Conservation (phyloP, 805 yeast genomes). For the Kazachstania kunashirensis region DNA sequence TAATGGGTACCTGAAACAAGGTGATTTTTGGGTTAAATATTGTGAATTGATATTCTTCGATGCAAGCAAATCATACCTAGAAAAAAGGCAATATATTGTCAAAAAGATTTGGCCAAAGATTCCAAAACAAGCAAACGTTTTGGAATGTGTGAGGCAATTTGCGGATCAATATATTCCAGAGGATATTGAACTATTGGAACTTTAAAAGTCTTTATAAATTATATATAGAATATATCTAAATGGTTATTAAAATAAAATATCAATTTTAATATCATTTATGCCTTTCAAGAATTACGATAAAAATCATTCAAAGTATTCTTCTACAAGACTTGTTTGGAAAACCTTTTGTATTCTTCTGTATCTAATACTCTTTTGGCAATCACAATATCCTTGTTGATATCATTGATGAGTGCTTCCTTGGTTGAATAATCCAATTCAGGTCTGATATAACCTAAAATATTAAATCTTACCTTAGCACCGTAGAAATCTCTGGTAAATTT, state of each 20-base stretch:
- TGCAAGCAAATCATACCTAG: conserved; percentile 17
- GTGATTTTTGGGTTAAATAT: conserved; percentile 23
- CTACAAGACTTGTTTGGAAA: too few species aligned
- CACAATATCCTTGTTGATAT: conserved; percentile 69
- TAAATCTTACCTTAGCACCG: conserved; percentile 65
- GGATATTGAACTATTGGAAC: conserved; percentile 18
- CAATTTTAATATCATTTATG: too few species aligned
- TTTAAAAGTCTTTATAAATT: too few species aligned
- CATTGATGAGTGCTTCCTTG: conserved; percentile 72
- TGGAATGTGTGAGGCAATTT: conserved; percentile 9
- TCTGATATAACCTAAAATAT: conserved; percentile 78
- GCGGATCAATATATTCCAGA: conserved; percentile 23
- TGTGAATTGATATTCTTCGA: conserved; percentile 22
- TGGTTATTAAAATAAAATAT: too few species aligned
- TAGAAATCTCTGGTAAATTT: conserved; percentile 60
- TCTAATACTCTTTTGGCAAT: conserved; percentile 37
- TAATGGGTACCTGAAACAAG: conserved; percentile 15
- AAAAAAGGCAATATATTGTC: conserved; percentile 18
- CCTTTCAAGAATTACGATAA: too few species aligned
- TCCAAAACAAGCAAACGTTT: conserved; percentile 5
- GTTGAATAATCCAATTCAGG: conserved; percentile 85
- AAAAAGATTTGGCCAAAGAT: conserved; percentile 16
- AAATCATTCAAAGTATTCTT: too few species aligned
- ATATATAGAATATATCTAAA: too few species aligned
- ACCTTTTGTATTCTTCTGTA: conserved; percentile 4